Base-by-base conservation (phyloP, 108 stramenopile species). In the Pinguiococcus pyrenoidosus region DNA sequence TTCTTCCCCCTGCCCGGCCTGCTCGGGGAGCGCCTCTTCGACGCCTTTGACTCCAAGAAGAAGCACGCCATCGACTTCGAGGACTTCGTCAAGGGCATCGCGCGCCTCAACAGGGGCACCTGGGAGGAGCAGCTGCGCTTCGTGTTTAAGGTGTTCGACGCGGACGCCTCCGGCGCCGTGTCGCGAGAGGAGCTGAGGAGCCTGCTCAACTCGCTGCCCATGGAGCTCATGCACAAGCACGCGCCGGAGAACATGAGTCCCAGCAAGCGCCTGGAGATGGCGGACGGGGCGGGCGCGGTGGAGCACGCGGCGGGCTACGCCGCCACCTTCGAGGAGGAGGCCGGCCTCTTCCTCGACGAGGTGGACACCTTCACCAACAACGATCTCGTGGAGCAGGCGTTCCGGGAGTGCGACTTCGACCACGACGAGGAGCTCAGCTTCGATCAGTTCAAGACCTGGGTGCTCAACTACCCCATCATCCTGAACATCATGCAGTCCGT, bases 1-100 rank as follows among this genome's bases (percentile, higher is more conserved):
- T 67, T 60, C 32, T 71, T 74, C 16, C 73, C 73, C 26, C 37
- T 69, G 34, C 67, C 68, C 17, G 73, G 73, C 0, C 69, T 74
- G 1, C 54, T 72, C 14, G 73, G 73, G 56, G 73, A 74, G 32
- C 69, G 69, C 4, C 59, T 74, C 3, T 74, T 74, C 27, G 61
- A 56, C 8, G 53, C 67, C 5, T 74, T 74, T 29, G 73, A 74
- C 45, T 29, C 36, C 18, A 66, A 70, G 20, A 42, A 44, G 9
- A 53, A 33, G 1, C 69, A 70, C 29, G 32, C 29, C 37, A 46
- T 74, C 2, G 67, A 71, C 35, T 68, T 62, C 22, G 73, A 71
- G 44, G 73, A 74, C 43, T 74, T 74, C 36, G 62, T 74, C 10
- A 44, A 32, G 13, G 73, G 73, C 4, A 48, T 74, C 25, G 69